phyloP scores from a whole-genome alignment of 1,284 basidiomycete species.

The Phenoliferia sp. region DNA sequence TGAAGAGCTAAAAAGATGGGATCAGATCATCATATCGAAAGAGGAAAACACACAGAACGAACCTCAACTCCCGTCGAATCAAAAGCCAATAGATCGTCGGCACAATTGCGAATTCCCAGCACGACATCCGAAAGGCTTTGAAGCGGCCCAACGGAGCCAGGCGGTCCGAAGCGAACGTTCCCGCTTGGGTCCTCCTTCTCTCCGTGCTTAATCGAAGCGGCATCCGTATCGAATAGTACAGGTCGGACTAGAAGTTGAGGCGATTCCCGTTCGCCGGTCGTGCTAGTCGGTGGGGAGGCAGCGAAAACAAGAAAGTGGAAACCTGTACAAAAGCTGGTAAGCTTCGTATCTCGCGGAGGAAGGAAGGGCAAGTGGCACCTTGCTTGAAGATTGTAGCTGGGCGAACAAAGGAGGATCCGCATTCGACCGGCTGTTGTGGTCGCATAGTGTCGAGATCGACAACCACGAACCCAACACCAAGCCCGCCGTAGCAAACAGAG shows the following conservation, averaged over 20 bases:
- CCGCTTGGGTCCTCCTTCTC: not conserved
- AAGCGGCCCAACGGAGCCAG: slow-evolving; percentile 4
- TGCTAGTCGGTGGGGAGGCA: not conserved
- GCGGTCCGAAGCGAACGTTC: not conserved
- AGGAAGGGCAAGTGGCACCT: not conserved
- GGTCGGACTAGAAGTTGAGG: slow-evolving; percentile 3
- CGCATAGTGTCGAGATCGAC: slow-evolving; percentile 15
- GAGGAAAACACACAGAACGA: not conserved
- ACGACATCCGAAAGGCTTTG: not conserved
- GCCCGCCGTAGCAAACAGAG: slow-evolving; percentile 6
- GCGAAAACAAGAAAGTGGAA: not conserved
- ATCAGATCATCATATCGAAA: not conserved
- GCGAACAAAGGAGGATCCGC: not conserved
- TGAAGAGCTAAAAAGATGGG: not conserved
- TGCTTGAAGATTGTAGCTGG: slow-evolving; percentile 3
- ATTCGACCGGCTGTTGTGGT: not conserved
- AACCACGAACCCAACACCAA: not conserved
- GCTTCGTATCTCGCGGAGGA: not conserved
- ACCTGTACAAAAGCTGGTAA: not conserved
- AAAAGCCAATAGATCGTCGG: slow-evolving; percentile 7
- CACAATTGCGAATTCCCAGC: slow-evolving; percentile 6
- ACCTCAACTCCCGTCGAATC: not conserved
- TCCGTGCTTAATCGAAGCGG: not conserved
- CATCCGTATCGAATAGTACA: not conserved
- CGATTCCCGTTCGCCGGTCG: not conserved